Evolutionary conservation across 169 alveolate genomes (phyloP).

Genomic region (Plasmodium reichenowi): DNA sequence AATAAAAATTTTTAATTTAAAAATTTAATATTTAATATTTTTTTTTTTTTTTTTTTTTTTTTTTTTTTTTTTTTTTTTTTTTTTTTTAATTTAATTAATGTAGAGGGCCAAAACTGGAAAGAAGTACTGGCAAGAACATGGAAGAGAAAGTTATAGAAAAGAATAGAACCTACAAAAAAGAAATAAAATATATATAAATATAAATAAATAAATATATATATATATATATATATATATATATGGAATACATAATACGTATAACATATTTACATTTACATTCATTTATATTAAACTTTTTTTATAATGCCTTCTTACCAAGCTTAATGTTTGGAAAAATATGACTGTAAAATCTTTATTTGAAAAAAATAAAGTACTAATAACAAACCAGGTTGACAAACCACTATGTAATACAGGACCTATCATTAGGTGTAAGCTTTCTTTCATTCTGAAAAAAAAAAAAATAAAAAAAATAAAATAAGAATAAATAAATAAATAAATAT

Average conservation of each 20-base stretch:
- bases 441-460: constrained; percentile 71
- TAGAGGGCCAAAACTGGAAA: constrained; percentile 60
- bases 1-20: no score
- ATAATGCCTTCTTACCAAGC: constrained; percentile 78
- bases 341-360: constrained; percentile 83
- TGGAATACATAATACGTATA: neutral
- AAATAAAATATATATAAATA: constrained; percentile 5
- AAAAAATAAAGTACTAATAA: constrained; percentile 84
- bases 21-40: no score
- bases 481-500: neutral
- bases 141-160: constrained; percentile 42
- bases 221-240: constrained; percentile 6
- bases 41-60: no score
- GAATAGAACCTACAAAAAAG: constrained; percentile 30
- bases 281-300: neutral
- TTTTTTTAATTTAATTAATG: constrained; percentile 7
- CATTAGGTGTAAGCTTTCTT: constrained; percentile 87
- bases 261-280: neutral
- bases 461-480: neutral
- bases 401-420: constrained; percentile 89
- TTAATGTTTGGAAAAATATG: constrained; percentile 87
- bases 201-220: neutral
- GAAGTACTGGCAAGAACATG: constrained; percentile 58
- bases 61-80: neutral
- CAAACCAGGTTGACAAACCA: constrained; percentile 87